Evolutionary conservation across 129 eudicot genomes (phyloP).

Genomic region (Ambrosia artemisiifolia): DNA sequence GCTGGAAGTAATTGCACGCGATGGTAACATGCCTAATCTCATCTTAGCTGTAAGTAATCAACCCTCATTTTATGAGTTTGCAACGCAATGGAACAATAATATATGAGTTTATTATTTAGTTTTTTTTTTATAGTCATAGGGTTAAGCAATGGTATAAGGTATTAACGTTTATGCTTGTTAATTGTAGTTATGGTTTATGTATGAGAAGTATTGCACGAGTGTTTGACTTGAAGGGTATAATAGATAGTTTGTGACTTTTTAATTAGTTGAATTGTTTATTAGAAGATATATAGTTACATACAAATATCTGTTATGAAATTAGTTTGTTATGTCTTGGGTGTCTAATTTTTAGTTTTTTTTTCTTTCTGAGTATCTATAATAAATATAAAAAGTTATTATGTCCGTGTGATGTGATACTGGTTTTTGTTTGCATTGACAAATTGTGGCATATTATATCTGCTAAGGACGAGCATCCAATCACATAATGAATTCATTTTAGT

Average conservation of each 20-base stretch:
- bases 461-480: background rate
- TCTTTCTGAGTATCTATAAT: too few species aligned
- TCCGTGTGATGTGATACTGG: background rate
- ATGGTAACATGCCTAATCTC: constrained; percentile 98
- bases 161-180: background rate
- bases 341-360: too few species aligned
- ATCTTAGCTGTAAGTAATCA: constrained; percentile 56
- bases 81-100: background rate
- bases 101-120: background rate
- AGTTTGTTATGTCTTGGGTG: too few species aligned
- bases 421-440: background rate
- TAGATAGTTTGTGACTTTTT: background rate
- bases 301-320: background rate
- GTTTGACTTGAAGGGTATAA: background rate
- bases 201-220: background rate
- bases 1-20: constrained; percentile 92
- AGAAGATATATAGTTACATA: background rate
- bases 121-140: too few species aligned
- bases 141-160: background rate
- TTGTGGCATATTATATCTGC: background rate
- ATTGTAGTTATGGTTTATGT: background rate
- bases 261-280: background rate
- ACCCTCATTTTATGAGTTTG: background rate
- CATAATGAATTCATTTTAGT: background rate
- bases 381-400: background rate